phyloP scores from a whole-genome alignment of 306 rosid species.

The Calophaca sinica region DNA sequence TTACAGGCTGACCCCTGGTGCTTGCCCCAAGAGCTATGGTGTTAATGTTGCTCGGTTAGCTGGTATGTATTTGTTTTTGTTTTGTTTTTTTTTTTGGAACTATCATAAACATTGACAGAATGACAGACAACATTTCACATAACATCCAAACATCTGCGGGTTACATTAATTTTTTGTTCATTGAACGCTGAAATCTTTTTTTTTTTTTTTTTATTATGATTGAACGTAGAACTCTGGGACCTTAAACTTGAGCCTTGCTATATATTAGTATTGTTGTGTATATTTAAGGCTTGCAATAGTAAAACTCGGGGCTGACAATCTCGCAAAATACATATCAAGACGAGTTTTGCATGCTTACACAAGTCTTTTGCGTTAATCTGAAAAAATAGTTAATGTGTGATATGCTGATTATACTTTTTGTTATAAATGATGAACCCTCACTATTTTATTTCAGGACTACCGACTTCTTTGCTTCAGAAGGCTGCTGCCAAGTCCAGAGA shows the following conservation, averaged over 20 bases:
- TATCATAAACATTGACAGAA: conserved; percentile 1
- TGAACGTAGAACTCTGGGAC: not conserved
- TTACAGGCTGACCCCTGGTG: conserved; percentile 78
- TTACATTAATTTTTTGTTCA: conserved; percentile 34
- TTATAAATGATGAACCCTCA: not conserved
- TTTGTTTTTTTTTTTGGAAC: too few relatives aligned
- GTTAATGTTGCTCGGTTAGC: conserved; percentile 95
- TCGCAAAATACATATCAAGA: conserved; percentile 4
- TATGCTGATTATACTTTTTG: conserved; percentile 17
- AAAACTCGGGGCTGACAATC: too few relatives aligned
- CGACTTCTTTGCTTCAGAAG: conserved; percentile 69
- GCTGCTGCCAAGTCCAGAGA: conserved; percentile 84
- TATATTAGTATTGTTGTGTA: not conserved
- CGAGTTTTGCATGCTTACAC: not conserved
- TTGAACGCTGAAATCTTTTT: not conserved
- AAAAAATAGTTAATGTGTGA: conserved; percentile 18
- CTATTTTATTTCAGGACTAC: conserved; percentile 58
- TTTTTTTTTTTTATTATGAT: too few relatives aligned
- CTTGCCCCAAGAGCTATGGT: conserved; percentile 99
- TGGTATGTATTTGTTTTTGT: conserved; percentile 60
- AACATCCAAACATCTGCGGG: conserved; percentile 5
- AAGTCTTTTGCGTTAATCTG: not conserved
- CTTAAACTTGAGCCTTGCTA: not conserved
- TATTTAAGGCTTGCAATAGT: conserved; percentile 1
- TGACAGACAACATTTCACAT: not conserved